Evolutionary conservation across 169 alveolate species (phyloP), one percentile per base, ranked within the genome.

Genomic region (Plasmodium gonderi): DNA sequence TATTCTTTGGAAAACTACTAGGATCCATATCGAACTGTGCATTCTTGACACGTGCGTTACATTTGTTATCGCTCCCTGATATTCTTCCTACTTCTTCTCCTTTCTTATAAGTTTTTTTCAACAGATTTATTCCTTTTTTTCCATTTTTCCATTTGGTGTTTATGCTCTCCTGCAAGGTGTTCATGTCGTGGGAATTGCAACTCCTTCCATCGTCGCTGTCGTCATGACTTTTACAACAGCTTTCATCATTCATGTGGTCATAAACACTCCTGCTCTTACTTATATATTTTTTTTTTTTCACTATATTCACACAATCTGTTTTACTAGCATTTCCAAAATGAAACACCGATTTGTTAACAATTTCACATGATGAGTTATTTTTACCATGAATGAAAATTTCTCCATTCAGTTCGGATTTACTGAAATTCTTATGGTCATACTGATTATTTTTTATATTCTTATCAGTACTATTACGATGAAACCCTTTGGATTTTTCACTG

Each of bases 101-200:
- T 31, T 80, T 36, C 44, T 65, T 80, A 7, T 11, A 14, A 29
- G 42, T 67, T 69, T 80, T 80, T 47, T 80, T 80, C 49, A 23
- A 6, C 3, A 80, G 8, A 44, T 40, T 64, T 47, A 11, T n/a
- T 44, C 38, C 29, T 42, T 65, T 47, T 65, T 64, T 80, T 40
- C 49, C 91, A 49, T 44, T 26, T 12, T 26, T 17, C 33, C 42
- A 26, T 42, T 80, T 80, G 4, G 45, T 80, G 44, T 80, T 80
- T 67, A 40, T 49, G n/a, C 64, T 80, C n/a, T n/a, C 33, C 8
- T 29, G 40, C 26, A n/a, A 23, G 42, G 38, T 40, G 29, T 80
- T 26, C 31, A 80, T 40, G 65, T 20, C 68, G 20, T 23, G 38
- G n/a, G n/a, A n/a, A n/a, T n/a, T n/a, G n/a, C n/a, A n/a, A n/a